A percentile compares a stretch with the other conserved stretches of the same genome.
Evolutionary conservation across 768 basidiomycete genomes (phyloP).

Genomic region (Trametes villosa): DNA sequence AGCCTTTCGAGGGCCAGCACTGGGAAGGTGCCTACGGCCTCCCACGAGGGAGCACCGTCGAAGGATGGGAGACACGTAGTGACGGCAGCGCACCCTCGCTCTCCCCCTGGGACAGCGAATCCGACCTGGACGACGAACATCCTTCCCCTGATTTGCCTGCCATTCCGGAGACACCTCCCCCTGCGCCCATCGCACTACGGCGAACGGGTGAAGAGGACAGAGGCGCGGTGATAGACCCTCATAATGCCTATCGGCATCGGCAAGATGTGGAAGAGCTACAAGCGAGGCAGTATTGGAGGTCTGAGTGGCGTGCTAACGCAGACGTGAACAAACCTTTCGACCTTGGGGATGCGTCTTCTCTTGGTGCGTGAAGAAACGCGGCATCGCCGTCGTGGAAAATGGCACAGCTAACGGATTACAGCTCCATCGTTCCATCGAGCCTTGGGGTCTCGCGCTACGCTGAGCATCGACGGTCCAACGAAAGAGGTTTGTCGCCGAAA

Average conservation of each 20-base stretch:
- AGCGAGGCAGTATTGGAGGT: conserved; percentile 73
- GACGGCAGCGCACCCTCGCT: conserved; percentile 69
- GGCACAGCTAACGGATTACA: conserved; percentile 26
- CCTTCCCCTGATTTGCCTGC: conserved; percentile 26
- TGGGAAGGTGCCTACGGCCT: conserved; percentile 76
- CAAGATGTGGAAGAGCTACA: conserved; percentile 65
- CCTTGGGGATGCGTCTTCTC: conserved; percentile 71
- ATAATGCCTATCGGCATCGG: conserved; percentile 46
- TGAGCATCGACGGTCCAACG: conserved; percentile 45
- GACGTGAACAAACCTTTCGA: conserved; percentile 52
- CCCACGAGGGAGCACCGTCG: conserved; percentile 50
- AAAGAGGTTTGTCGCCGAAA: conserved; percentile 48
- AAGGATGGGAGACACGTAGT: conserved; percentile 49
- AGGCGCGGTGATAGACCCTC: conserved; percentile 14
- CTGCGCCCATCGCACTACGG: neutral
- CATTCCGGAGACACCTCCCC: conserved; percentile 8
- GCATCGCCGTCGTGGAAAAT: neutral
- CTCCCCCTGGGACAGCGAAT: conserved; percentile 49
- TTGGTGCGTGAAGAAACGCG: conserved; percentile 52
- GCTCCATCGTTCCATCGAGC: conserved; percentile 50
- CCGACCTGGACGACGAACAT: conserved; percentile 18
- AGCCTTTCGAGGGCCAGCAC: conserved; percentile 85
- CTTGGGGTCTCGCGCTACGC: conserved; percentile 42
- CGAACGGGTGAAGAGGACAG: neutral
- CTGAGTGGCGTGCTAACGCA: conserved; percentile 60